Base-by-base conservation (phyloP, 1,139 yeast species). In the Kodamaea sp. region DNA sequence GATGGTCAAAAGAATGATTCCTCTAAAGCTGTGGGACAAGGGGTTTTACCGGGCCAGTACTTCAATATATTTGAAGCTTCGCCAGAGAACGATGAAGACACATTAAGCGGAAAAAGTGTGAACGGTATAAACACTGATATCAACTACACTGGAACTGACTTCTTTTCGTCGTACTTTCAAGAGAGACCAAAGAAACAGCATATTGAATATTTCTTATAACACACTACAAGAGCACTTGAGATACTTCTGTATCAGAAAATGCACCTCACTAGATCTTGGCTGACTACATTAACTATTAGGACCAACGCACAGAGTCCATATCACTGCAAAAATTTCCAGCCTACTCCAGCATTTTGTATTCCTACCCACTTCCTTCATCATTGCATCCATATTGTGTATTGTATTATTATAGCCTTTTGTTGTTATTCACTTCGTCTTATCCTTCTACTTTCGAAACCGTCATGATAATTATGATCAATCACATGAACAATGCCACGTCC, bases 51-150 rank as follows among this genome's bases (percentile, higher is more conserved):
- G 4, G 76, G 76, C 9, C 76, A 70, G 51, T 82, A 70, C 54
- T 94, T 92, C 61, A 94, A 94, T 55, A 95, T 94, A 1, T 94
- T 94, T 62, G 97, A 88, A 44, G 97, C 96, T 11, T 94, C 97
- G 4, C 97, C 97, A 0, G 97, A 89, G 50, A 90, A 78, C 51
- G 73, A 73, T 42, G 62, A 66, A 41, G 76, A 70, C 39, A 68
- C 76, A 1, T 29, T 51, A 3, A 66, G 59, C 41, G 76, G 75
- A 6, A 63, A 64, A 32, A 57, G 71, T 24, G 68, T 67, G 22
- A 68, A 66, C 48, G 75, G 73, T 7, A 44, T 53, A 26, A 51
- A 41, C 34, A 41, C 44, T 22, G 54, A 49, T 12, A 45, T 41
- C 20, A 43, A 41, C 21, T 40, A 37, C 16, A 22, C 43, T 7